Base-by-base conservation (phyloP, 495 filamentous ascomycete genomes). In the Monascus purpureus region DNA sequence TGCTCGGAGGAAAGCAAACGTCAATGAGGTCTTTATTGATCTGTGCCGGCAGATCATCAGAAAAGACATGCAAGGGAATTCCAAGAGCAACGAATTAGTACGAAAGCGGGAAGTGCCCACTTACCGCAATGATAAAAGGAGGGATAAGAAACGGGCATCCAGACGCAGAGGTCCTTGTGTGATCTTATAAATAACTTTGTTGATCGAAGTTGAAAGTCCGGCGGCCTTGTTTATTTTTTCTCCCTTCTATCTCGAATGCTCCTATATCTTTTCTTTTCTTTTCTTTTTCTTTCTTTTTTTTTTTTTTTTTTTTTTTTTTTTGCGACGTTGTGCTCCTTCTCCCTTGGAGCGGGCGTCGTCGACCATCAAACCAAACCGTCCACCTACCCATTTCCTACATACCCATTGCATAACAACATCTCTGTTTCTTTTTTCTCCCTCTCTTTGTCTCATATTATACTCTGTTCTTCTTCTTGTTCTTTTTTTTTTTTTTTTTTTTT, bases 1-100 rank as follows among this genome's bases (percentile, higher is more conserved):
- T 32, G 90, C 90, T 25, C 68, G 87, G 32, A 73, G 82, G 44
- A 57, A 66, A 65, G 77, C 78, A 36, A 96, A 97, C 45, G 92
- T 97, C 11, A 84, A 95, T 46, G 88, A 96, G 51, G 83, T 90
- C 25, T 97, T 95, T 58, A 62, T 85, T 42, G 85, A 96, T 55
- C 72, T 95, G 42, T 93, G 85, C 50, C 69, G 84, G 33, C 87
- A 94, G 59, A 92, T 95, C 58, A 80, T 94, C 28, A 70, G 71
- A 33, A 81, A 75, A 39, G 79, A 86, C 37, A 67, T 58, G 37
- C 52, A 48, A 50, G 72, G 39, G 35, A 61, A 49, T 38, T 51
- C 50, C 41, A 63, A 46, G 49, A 67, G 45, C 38, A 57, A 40
- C 33, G 63, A 68, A 23, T 42, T 46, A 4, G 24, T 36, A 4